Evolutionary conservation across 345 rosid genomes (phyloP).

Genomic region (Arabis alpina): DNA sequence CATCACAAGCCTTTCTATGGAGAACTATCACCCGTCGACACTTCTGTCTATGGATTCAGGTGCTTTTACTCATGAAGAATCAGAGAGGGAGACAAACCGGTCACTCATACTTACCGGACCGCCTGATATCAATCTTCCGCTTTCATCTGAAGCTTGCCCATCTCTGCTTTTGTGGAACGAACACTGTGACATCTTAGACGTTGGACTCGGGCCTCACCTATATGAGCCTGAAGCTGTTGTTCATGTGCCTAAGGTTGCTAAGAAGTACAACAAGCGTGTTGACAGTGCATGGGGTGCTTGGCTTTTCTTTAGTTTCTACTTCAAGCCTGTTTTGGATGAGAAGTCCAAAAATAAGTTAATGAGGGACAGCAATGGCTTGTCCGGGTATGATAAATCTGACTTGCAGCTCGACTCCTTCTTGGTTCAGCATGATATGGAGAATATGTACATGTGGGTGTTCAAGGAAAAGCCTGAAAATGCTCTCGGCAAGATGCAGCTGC

Average conservation of each 20-base stretch:
- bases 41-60: slow-evolving; percentile 76
- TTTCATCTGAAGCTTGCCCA: slow-evolving; percentile 64
- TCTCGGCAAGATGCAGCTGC: slow-evolving; percentile 76
- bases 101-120: slow-evolving; percentile 59
- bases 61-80: slow-evolving; percentile 61
- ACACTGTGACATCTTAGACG: slow-evolving; percentile 67
- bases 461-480: slow-evolving; percentile 83
- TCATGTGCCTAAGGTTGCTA: slow-evolving; percentile 58
- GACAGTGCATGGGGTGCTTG: slow-evolving; percentile 86
- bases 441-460: slow-evolving; percentile 83
- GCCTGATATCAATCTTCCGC: slow-evolving; percentile 74
- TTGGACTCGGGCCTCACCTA: slow-evolving; percentile 59
- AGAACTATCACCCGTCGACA: slow-evolving; percentile 77
- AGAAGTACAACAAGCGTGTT: slow-evolving; percentile 66
- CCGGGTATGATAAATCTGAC: slow-evolving; percentile 74
- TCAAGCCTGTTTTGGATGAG: slow-evolving; percentile 75
- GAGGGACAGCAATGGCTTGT: slow-evolving; percentile 63
- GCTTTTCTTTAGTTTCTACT: slow-evolving; percentile 78
- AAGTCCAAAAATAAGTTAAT: slow-evolving; percentile 60
- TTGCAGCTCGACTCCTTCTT: slow-evolving; percentile 72
- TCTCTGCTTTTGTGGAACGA: slow-evolving; percentile 63
- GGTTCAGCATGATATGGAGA: slow-evolving; percentile 90
- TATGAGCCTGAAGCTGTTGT: slow-evolving; percentile 64
- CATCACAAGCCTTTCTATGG: slow-evolving; percentile 62
- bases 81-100: slow-evolving; percentile 62